Conservation (phyloP, 1,284 basidiomycete genomes). For the Melampsora americana region DNA sequence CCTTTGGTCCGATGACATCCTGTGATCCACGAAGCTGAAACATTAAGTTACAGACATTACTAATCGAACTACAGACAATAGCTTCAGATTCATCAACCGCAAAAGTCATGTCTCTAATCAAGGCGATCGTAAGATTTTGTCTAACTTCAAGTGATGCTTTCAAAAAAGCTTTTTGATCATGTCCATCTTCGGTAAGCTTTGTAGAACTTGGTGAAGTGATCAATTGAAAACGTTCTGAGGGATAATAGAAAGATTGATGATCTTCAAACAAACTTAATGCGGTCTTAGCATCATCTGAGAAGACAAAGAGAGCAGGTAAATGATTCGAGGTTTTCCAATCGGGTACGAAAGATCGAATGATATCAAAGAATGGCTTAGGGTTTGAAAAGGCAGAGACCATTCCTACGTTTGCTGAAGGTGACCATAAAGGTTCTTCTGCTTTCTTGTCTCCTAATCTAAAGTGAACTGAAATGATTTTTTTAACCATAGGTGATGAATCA, state of each 20-base stretch:
- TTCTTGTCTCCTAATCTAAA: slow-evolving; percentile 2
- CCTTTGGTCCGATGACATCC: background rate
- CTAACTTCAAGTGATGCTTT: background rate
- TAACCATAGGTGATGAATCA: background rate
- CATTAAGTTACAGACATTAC: background rate
- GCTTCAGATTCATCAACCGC: background rate
- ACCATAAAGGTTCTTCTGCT: background rate
- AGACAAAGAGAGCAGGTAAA: background rate
- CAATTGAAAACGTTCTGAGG: background rate
- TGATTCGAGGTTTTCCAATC: background rate
- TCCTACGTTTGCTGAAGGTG: background rate
- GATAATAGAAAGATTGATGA: background rate
- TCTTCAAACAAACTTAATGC: background rate
- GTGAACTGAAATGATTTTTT: background rate
- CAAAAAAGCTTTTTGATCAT: background rate
- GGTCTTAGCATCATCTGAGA: background rate
- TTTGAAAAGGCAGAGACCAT: background rate
- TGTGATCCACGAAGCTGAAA: background rate
- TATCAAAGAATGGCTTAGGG: background rate
- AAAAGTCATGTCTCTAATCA: slow-evolving; percentile 4
- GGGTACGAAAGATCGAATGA: background rate
- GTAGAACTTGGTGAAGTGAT: background rate
- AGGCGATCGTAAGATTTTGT: background rate
- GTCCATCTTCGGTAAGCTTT: background rate
- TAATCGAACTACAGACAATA: background rate